Evolutionary conservation across 768 basidiomycete species (phyloP).

Genomic region (Phylloporus scabripes): DNA sequence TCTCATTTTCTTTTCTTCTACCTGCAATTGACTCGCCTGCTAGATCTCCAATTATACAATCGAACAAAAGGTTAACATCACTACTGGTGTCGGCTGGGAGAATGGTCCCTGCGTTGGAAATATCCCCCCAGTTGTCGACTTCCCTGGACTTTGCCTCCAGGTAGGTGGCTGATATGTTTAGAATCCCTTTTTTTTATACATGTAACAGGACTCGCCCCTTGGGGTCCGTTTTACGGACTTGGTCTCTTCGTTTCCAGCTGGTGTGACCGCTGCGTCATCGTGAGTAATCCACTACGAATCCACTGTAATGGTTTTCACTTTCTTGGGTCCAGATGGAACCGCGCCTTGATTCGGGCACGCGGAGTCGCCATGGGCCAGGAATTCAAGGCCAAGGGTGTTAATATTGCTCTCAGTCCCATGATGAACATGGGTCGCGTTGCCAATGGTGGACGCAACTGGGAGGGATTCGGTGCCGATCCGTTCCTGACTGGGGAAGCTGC

Average conservation of each 20-base stretch:
- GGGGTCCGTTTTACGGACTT: constrained; percentile 74
- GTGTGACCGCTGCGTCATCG: constrained; percentile 77
- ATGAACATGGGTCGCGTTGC: constrained; percentile 83
- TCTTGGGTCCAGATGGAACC: constrained; percentile 55
- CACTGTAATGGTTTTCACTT: background rate
- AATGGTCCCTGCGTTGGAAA: constrained; percentile 69
- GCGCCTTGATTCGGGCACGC: constrained; percentile 67
- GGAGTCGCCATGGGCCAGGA: constrained; percentile 80
- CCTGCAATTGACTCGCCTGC: background rate
- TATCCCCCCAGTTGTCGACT: constrained; percentile 47
- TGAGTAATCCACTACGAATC: constrained; percentile 31
- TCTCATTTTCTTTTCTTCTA: background rate
- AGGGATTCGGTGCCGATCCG: constrained; percentile 92
- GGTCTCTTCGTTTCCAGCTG: constrained; percentile 79
- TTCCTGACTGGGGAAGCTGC: constrained; percentile 74
- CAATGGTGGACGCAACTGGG: constrained; percentile 86
- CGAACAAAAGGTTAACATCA: constrained; percentile 59
- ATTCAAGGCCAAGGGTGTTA: constrained; percentile 76
- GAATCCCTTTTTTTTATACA: background rate
- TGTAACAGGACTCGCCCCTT: constrained; percentile 59
- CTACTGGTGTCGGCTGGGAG: constrained; percentile 51
- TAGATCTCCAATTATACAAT: constrained; percentile 48
- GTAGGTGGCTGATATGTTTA: constrained; percentile 26
- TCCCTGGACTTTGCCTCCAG: constrained; percentile 70
- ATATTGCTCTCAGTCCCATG: constrained; percentile 75